A percentile compares a stretch with the other conserved stretches of the same genome.
Evolutionary conservation across 192 early-diverging fungal species (phyloP).

Genomic region (Irineochytrium annulatum): DNA sequence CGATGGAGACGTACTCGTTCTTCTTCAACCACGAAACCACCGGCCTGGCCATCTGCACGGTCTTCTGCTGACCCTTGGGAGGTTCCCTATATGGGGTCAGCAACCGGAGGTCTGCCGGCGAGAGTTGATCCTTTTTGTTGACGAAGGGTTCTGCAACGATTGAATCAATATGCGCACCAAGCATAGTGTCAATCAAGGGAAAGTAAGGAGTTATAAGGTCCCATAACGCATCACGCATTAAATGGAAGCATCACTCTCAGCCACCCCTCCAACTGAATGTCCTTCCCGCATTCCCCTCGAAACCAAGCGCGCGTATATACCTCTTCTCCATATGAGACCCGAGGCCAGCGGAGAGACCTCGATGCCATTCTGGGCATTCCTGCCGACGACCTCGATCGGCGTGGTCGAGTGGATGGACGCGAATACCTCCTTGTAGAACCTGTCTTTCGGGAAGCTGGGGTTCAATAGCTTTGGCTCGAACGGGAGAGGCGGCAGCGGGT

Average conservation of each 20-base stretch:
- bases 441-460: background rate
- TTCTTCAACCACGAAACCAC: conserved; percentile 28
- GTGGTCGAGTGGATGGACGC: background rate
- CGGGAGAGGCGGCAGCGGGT: conserved; percentile 21
- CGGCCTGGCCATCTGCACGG: background rate
- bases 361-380: background rate
- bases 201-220: no score
- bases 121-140: background rate
- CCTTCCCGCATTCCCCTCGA: no score
- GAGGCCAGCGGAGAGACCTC: background rate
- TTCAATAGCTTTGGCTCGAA: conserved; percentile 29
- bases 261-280: no score
- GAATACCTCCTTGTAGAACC: background rate
- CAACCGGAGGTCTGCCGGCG: conserved; percentile 9
- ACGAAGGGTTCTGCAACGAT: background rate
- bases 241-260: no score
- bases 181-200: background rate
- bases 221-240: no score
- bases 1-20: conserved; percentile 23
- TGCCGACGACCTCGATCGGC: background rate
- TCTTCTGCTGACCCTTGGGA: background rate
- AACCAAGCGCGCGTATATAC: background rate
- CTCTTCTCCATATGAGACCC: conserved; percentile 8
- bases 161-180: no score
- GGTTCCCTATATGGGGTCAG: conserved; percentile 8